Base-by-base conservation (phyloP, 441 rosid species). In the Jatropha multifida region DNA sequence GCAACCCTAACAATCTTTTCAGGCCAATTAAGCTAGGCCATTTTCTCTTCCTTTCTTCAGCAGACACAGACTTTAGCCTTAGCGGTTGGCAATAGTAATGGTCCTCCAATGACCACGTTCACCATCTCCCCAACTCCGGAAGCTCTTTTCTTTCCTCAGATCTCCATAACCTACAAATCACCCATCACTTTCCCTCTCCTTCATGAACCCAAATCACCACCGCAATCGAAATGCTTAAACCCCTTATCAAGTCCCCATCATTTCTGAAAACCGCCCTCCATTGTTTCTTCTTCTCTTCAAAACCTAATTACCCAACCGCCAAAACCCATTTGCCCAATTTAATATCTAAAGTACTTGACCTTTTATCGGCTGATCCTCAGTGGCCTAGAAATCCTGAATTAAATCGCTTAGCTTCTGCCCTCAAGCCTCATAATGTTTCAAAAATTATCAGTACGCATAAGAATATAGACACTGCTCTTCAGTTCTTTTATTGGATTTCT, bases 401-500 rank as follows among this genome's bases (percentile, higher is more conserved):
- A 52, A 8, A 27, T 26, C 70, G 78, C 11, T 72, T 89, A 74
- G 56, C 74, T 52, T 69, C 81, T 51, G 27, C 37, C 54, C 83
- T 89, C 66, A 76, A 62, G 41, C 88, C 91, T 37, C 80, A 77
- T 69, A 86, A 86, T 41, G 91, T 86, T n/a, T 75, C 86, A 68
- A 62, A 79, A 62, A 85, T 89, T 72, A 78, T 89, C 76, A 73
- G 74, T 20, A 62, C 82, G 78, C 87, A 85, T 69, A 63, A 68
- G 32, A 74, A 32, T 67, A 71, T 86, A 0, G 79, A 82, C 41
- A 68, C 72, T 0, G 85, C 82, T 9, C 58, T 86, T 67, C 67
- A 66, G 66, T 86, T 87, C 62, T 85, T 89, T 49, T 82, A 69
- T 65, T 89, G 93, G 89, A 77, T 87, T 54, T 86, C 88, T 54